Conservation (phyloP, 768 basidiomycete species). For the Boletus edulis region DNA sequence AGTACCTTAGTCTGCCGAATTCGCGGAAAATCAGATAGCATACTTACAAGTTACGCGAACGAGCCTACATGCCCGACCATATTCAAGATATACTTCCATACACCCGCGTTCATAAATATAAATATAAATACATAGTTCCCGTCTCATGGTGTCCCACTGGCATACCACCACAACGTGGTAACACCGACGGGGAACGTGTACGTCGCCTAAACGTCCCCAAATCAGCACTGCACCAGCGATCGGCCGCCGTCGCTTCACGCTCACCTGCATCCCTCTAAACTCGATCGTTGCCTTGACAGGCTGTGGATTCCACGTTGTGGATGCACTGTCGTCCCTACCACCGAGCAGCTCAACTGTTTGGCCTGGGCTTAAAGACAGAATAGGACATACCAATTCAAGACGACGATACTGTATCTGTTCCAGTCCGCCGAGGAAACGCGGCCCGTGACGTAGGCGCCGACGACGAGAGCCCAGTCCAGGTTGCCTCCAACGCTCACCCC, state of each 20-base stretch:
- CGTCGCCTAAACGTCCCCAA: conserved; percentile 41
- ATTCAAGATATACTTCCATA: no score
- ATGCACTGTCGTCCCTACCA: conserved; percentile 45
- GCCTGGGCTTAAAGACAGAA: neutral
- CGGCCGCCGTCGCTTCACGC: neutral
- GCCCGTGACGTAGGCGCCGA: conserved; percentile 62
- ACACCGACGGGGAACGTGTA: conserved; percentile 82
- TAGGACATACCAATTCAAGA: conserved; percentile 57
- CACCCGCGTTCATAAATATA: neutral
- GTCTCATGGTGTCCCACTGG: conserved; percentile 21
- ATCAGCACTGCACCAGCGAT: neutral
- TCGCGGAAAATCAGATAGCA: no score
- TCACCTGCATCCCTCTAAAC: conserved; percentile 60
- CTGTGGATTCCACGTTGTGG: conserved; percentile 52
- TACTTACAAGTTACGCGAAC: no score
- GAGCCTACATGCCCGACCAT: no score
- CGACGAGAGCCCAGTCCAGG: conserved; percentile 57
- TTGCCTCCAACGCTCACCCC: conserved; percentile 59
- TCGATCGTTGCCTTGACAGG: conserved; percentile 58
- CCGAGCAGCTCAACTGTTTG: neutral
- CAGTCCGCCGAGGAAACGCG: conserved; percentile 54
- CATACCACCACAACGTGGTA: conserved; percentile 54
- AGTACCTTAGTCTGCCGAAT: no score
- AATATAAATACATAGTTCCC: neutral
- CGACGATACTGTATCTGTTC: conserved; percentile 68